Percentiles rank a stretch among this genome's conserved stretches.
These are phyloP conservation scores for Phytopythium helicoides DNA, from an alignment of 352 stramenopile genomes.

Conservation along the genomic window DNA sequence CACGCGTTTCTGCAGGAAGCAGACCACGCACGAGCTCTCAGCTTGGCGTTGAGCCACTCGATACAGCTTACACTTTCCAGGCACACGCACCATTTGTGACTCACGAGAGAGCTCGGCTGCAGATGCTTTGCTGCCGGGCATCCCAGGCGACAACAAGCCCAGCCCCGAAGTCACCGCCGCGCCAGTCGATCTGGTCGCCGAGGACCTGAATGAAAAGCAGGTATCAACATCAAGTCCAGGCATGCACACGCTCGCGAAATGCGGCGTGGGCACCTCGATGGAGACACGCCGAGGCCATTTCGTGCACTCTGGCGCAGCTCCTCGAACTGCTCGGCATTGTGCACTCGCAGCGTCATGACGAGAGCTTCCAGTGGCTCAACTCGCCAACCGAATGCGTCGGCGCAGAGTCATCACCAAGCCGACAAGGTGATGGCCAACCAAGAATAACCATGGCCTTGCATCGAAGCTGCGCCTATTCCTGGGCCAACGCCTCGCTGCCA, in stretches of 20 bases:
- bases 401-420: too few species aligned
- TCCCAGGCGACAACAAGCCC: constrained; percentile 16
- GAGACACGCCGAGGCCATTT: constrained; percentile 11
- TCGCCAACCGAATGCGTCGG: too few species aligned
- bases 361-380: too few species aligned
- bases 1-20: constrained; percentile 48
- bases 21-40: too few species aligned
- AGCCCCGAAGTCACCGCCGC: constrained; percentile 13
- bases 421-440: too few species aligned
- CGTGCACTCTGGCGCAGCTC: constrained; percentile 60
- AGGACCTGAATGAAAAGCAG: not conserved
- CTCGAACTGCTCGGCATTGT: constrained; percentile 75
- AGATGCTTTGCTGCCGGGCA: constrained; percentile 22
- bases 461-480: too few species aligned
- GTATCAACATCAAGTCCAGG: not conserved
- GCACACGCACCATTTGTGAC: constrained; percentile 37
- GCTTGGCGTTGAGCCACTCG: not conserved
- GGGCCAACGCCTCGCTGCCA: too few species aligned
- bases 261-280: not conserved
- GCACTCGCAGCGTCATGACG: constrained; percentile 68
- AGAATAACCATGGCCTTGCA: too few species aligned
- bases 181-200: not conserved
- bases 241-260: too few species aligned
- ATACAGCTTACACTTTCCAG: not conserved
- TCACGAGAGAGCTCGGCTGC: constrained; percentile 54